Evolutionary conservation across 2,329 filamentous ascomycete genomes (phyloP).

Genomic region (Monosporascus sp.): DNA sequence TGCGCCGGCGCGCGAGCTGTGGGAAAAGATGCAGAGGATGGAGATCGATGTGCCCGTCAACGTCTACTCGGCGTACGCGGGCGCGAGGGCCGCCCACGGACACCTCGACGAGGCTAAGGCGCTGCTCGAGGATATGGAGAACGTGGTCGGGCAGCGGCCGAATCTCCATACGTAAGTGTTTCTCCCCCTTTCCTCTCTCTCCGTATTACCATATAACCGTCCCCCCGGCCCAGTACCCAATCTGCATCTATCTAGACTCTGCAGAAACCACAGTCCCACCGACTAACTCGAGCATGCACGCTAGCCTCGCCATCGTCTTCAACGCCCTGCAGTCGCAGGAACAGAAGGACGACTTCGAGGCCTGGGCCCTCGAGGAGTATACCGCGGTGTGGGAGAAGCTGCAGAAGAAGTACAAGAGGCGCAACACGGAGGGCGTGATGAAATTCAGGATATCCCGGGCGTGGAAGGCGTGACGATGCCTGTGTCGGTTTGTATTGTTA

Average conservation of each 20-base stretch:
- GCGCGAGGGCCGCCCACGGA: slow-evolving; percentile 68
- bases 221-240: not conserved
- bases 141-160: slow-evolving; percentile 44
- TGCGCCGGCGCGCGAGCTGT: slow-evolving; percentile 60
- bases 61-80: slow-evolving; percentile 73
- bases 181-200: slow-evolving; percentile 1
- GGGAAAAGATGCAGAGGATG: slow-evolving; percentile 65
- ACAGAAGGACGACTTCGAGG: slow-evolving; percentile 64
- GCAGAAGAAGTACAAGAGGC: slow-evolving; percentile 44
- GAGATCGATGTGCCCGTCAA: slow-evolving; percentile 70
- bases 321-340: slow-evolving; percentile 64
- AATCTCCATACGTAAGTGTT: slow-evolving; percentile 20
- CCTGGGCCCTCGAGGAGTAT: slow-evolving; percentile 67
- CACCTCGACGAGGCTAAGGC: slow-evolving; percentile 62
- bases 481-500: slow-evolving; percentile 2
- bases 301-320: slow-evolving; percentile 68
- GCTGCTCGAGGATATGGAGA: slow-evolving; percentile 62
- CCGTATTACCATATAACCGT: not conserved
- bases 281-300: not conserved
- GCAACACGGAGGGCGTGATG: slow-evolving; percentile 38
- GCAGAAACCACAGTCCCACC: not conserved
- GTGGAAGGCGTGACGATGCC: slow-evolving; percentile 38
- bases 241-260: not conserved
- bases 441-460: slow-evolving; percentile 46
- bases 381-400: slow-evolving; percentile 65